These are phyloP conservation scores for Colletotrichum orbiculare DNA, from an alignment of 2,329 filamentous ascomycete species.

Conservation along the genomic window DNA sequence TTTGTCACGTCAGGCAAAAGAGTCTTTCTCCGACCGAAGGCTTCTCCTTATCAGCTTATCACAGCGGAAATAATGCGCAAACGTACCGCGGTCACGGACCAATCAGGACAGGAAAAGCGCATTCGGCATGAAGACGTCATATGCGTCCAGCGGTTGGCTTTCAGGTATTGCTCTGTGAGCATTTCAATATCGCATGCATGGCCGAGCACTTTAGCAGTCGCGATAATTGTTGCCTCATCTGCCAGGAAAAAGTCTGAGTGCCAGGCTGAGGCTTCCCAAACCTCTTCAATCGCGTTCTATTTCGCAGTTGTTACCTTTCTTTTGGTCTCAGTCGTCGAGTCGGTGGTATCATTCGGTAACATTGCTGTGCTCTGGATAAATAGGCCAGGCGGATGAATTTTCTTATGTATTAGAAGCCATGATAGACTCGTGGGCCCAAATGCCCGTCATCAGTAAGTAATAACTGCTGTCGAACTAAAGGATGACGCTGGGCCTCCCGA, in stretches of 20 bases:
- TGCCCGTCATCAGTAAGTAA: slow-evolving; percentile 6
- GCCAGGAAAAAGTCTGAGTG: no score
- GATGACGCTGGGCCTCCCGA: slow-evolving; percentile 15
- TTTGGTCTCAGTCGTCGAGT: no score
- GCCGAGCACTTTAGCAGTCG: no score
- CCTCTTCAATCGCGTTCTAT: no score
- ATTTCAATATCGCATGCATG: no score
- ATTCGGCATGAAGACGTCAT: slow-evolving; percentile 31
- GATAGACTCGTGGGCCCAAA: slow-evolving; percentile 1
- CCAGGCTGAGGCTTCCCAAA: no score
- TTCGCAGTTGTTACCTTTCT: no score
- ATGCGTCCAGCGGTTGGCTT: not conserved
- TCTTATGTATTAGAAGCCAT: slow-evolving; percentile 27
- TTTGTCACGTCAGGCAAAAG: no score
- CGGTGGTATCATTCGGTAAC: no score
- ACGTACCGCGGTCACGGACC: not conserved
- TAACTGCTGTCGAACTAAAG: slow-evolving; percentile 6
- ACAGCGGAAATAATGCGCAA: slow-evolving; percentile 10
- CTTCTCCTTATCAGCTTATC: slow-evolving; percentile 32
- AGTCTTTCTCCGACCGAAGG: not conserved
- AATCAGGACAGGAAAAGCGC: slow-evolving; percentile 16
- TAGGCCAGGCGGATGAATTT: no score
- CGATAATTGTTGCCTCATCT: no score
- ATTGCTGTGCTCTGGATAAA: not conserved
- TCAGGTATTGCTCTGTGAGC: not conserved